phyloP scores from a whole-genome alignment of 495 filamentous ascomycete genomes.

The Penicillium nucicola region DNA sequence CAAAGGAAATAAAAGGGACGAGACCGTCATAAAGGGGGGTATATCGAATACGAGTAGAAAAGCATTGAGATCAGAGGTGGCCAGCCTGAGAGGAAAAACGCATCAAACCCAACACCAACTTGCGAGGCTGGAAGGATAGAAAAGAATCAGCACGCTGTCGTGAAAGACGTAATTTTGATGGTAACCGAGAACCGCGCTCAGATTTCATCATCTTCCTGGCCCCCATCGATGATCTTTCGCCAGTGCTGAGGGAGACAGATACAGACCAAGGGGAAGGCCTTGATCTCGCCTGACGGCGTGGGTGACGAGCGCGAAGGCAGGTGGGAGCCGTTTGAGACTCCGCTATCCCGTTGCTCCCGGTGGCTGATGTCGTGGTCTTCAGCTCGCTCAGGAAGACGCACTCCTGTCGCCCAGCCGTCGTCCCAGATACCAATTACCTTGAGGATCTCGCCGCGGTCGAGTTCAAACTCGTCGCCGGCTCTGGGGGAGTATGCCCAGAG shows the following conservation, averaged over 20 bases:
- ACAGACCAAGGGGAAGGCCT: constrained; percentile 97
- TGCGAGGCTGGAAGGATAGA: constrained; percentile 18
- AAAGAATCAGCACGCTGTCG: constrained; percentile 38
- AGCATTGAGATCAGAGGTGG: constrained; percentile 9
- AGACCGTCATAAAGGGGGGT: constrained; percentile 30
- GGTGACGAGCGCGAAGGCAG: constrained; percentile 55
- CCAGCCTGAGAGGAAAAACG: constrained; percentile 19
- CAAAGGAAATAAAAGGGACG: constrained; percentile 20
- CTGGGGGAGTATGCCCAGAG: constrained; percentile 97
- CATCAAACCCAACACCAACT: constrained; percentile 13
- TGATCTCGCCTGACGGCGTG: constrained; percentile 77
- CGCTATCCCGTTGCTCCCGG: constrained; percentile 83
- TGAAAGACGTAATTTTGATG: constrained; percentile 38
- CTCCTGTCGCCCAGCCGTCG: constrained; percentile 97
- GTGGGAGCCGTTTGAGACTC: constrained; percentile 81
- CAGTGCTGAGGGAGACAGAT: constrained; percentile 97
- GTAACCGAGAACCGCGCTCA: constrained; percentile 23
- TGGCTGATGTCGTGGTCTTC: constrained; percentile 83
- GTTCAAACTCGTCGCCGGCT: constrained; percentile 86
- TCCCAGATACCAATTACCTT: constrained; percentile 99
- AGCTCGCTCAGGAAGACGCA: constrained; percentile 74
- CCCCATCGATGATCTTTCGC: constrained; percentile 91
- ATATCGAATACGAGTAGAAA: constrained; percentile 32
- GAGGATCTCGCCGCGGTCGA: constrained; percentile 97
- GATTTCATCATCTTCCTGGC: constrained; percentile 36